These are phyloP conservation scores for Trichoderma arundinaceum DNA, from an alignment of 2,329 filamentous ascomycete genomes.

Conservation along the genomic window DNA sequence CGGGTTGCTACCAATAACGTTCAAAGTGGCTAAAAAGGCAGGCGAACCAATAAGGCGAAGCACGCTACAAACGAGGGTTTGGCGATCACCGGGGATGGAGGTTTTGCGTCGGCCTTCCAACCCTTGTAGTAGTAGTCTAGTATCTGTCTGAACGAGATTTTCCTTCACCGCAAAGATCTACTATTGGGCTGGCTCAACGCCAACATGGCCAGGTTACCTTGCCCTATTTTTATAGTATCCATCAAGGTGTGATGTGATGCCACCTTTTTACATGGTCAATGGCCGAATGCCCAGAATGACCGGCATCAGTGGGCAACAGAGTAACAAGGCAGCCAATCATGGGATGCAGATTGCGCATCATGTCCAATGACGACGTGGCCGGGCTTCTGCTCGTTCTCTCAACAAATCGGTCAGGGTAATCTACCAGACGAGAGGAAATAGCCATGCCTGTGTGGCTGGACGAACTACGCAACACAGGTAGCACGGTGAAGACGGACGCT, in stretches of 20 bases:
- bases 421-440: slow-evolving; percentile 8
- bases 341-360: not conserved
- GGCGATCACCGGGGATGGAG: slow-evolving; percentile 1
- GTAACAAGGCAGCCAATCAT: slow-evolving; percentile 21
- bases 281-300: not conserved
- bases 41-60: slow-evolving; percentile 10
- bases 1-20: not conserved
- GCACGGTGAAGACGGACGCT: not conserved
- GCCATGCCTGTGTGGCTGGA: slow-evolving; percentile 24
- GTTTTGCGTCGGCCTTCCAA: not conserved
- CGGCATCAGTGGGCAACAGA: not conserved
- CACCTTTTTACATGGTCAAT: not conserved
- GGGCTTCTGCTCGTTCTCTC: not conserved
- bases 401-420: slow-evolving; percentile 15
- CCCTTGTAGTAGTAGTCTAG: not conserved
- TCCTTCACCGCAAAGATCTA: slow-evolving; percentile 2
- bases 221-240: not conserved
- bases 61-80: slow-evolving; percentile 5
- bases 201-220: slow-evolving; percentile 11
- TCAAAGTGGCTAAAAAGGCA: not conserved
- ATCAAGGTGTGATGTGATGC: slow-evolving; percentile 6
- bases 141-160: not conserved
- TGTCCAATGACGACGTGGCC: slow-evolving; percentile 26
- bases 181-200: slow-evolving; percentile 3
- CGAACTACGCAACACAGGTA: not conserved